phyloP scores from a whole-genome alignment of 2,329 filamentous ascomycete species.

The Penicillium hordei region DNA sequence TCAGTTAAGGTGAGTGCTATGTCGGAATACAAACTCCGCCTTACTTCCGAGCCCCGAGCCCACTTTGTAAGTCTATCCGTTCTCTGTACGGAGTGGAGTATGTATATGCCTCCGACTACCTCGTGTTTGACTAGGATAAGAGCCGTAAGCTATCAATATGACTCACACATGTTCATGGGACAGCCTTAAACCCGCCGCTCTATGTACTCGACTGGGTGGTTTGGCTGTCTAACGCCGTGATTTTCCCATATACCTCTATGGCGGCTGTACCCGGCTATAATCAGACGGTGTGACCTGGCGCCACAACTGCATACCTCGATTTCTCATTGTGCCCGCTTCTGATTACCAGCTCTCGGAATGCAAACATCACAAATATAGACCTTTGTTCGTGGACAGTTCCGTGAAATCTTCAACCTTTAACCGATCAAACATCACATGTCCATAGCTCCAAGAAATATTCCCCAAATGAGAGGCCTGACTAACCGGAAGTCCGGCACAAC shows the following conservation, averaged over 20 bases:
- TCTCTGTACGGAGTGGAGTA: background rate
- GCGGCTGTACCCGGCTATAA: background rate
- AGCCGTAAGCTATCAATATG: slow-evolving; percentile 12
- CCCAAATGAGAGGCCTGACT: slow-evolving; percentile 4
- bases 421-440: slow-evolving; percentile 1
- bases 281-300: slow-evolving; percentile 6
- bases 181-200: background rate
- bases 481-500: slow-evolving; percentile 21
- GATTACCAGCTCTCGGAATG: background rate
- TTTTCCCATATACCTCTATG: background rate
- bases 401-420: background rate
- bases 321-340: background rate
- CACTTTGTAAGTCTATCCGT: background rate
- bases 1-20: background rate
- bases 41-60: slow-evolving; percentile 6
- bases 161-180: slow-evolving; percentile 9
- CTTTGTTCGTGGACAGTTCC: background rate
- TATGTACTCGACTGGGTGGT: background rate
- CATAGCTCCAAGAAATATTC: slow-evolving; percentile 8
- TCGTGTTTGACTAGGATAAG: slow-evolving; percentile 5
- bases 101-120: slow-evolving; percentile 1
- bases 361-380: background rate
- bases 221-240: background rate
- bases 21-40: slow-evolving; percentile 15
- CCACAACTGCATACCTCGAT: background rate